Evolutionary conservation across 2,329 filamentous ascomycete species (phyloP), one percentile per base, ranked within the genome.

Genomic region (Penicillium sp.): DNA sequence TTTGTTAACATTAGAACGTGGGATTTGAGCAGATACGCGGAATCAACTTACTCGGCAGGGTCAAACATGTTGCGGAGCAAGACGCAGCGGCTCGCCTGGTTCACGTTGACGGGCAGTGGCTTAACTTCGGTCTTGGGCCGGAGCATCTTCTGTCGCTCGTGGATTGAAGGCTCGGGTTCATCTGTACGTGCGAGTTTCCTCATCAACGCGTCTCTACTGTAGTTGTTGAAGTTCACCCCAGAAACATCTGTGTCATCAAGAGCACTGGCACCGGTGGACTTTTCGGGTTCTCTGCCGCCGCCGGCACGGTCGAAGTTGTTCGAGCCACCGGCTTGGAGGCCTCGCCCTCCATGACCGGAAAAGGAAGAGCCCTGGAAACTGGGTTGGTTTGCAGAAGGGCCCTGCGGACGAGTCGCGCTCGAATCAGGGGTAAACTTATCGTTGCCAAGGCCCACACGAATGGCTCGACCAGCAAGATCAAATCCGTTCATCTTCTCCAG

Each of bases 361-460:
- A 96, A 96, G 46, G 88, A 85, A 57, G 92, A 96, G 70, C 90
- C 90, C 78, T 95, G 90, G 73, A 86, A 94, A 71, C 83, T 82
- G 75, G 78, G 77, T 75, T 81, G 81, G 74, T 84, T 72, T 59
- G 64, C 76, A 68, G 79, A 86, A 74, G 89, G 87, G 70, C 88
- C 87, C 73, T 90, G 88, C 79, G 95, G 95, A 76, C 90, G 90
- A 79, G 95, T 90, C 69, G 90, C 88, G 75, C 90, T 96, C 75
- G 91, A 94, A 78, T 97, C 94, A 69, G 92, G 89, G 76, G 92
- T 97, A 77, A 97, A 97, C 84, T 97, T 97, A 89, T 99, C 94
- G 79, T 96, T 99, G 76, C 94, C 94, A 79, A 99, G 90, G 75
- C 94, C 94, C 74, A 99, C 95, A 71, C 94, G 91, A 73, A 99